These are phyloP conservation scores for Vachellia collinsii DNA, from an alignment of 306 rosid species.

Conservation along the genomic window DNA sequence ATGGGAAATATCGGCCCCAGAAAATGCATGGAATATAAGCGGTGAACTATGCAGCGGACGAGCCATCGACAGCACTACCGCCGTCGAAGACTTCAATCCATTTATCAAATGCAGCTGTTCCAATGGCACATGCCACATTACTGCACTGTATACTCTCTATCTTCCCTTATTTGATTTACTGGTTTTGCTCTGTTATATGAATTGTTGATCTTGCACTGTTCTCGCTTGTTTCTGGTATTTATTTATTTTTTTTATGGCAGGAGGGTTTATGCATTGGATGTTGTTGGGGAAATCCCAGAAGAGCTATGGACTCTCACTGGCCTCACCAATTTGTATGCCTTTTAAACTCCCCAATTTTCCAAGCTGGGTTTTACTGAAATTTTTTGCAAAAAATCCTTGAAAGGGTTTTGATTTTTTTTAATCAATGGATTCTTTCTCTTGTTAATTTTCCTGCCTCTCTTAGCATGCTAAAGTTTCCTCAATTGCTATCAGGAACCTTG, in stretches of 20 bases:
- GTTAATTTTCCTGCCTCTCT: background rate
- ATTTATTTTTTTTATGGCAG: conserved; percentile 40
- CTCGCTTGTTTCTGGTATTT: background rate
- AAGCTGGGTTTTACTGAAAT: background rate
- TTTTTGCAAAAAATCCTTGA: background rate
- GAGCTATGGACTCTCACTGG: conserved; percentile 73
- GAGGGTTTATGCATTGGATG: conserved; percentile 52
- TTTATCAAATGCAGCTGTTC: conserved; percentile 72
- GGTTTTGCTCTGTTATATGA: background rate
- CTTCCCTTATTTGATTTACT: background rate
- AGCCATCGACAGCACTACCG: conserved; percentile 43
- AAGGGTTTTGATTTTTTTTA: too few species aligned
- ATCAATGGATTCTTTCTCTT: background rate
- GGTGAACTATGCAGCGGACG: conserved; percentile 74
- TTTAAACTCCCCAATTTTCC: background rate
- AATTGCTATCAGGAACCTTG: conserved; percentile 52
- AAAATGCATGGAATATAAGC: conserved; percentile 60
- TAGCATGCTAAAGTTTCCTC: conserved; percentile 7
- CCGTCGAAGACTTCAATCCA: conserved; percentile 38
- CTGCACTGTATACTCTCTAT: conserved; percentile 48
- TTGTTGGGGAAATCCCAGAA: conserved; percentile 60
- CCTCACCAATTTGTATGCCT: conserved; percentile 72
- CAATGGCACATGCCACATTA: conserved; percentile 59
- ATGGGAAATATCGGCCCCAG: conserved; percentile 49
- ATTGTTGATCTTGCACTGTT: background rate